A percentile compares a stretch with the other conserved stretches of the same genome.
These are phyloP conservation scores for Penicillium sp. DNA, from an alignment of 2,329 filamentous ascomycete genomes.

Conservation along the genomic window DNA sequence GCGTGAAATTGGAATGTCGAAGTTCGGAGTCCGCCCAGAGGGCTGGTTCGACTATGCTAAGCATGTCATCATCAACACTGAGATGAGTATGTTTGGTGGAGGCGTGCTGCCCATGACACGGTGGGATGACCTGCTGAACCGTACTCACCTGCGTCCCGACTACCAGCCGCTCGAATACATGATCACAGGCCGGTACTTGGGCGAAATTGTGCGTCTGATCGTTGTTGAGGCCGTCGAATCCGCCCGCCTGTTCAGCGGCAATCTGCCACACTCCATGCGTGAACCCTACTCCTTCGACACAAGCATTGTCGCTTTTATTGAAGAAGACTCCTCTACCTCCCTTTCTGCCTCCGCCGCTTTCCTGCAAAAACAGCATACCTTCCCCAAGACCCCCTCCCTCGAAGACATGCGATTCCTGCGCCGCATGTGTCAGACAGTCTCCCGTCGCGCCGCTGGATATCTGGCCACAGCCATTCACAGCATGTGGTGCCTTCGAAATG, in stretches of 20 bases:
- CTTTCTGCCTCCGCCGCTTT: constrained; percentile 43
- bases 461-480: constrained; percentile 64
- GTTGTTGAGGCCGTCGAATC: constrained; percentile 59
- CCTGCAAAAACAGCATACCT: constrained; percentile 54
- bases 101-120: constrained; percentile 57
- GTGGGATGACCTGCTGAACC: constrained; percentile 62
- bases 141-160: constrained; percentile 56
- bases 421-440: constrained; percentile 53
- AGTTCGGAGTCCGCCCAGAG: constrained; percentile 56
- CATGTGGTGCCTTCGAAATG: constrained; percentile 57
- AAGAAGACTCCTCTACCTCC: constrained; percentile 45
- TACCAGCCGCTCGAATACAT: constrained; percentile 67
- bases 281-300: constrained; percentile 61
- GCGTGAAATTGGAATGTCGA: constrained; percentile 52
- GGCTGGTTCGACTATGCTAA: constrained; percentile 58
- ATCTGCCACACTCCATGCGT: constrained; percentile 55
- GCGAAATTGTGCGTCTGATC: constrained; percentile 62
- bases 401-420: constrained; percentile 57
- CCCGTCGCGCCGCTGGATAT: constrained; percentile 60
- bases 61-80: constrained; percentile 64
- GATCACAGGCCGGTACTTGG: constrained; percentile 62
- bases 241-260: constrained; percentile 56
- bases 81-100: constrained; percentile 64
- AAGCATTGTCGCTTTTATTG: constrained; percentile 57
- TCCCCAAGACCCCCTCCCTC: constrained; percentile 46